Evolutionary conservation across 306 rosid species (phyloP).

Genomic region (Arachis stenosperma): DNA sequence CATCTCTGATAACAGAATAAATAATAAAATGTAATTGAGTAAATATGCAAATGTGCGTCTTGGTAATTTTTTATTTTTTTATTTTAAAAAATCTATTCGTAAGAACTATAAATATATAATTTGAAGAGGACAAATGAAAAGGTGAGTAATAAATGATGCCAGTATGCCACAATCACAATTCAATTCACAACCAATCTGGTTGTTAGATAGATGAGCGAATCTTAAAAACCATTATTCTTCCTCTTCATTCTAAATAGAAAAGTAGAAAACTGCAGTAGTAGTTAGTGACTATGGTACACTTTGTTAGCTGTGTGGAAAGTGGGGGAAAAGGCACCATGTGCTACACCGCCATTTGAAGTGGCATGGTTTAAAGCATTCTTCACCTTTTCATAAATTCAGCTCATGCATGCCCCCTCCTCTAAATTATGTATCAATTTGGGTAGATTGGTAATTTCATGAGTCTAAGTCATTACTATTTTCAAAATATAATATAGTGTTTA

Average conservation of each 20-base stretch:
- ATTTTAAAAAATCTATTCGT: too few species aligned
- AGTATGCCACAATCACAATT: background rate
- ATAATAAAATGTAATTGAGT: too few species aligned
- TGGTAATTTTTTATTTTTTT: too few species aligned
- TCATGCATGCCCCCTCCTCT: slow-evolving; percentile 5
- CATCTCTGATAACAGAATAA: too few species aligned
- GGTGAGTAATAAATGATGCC: background rate
- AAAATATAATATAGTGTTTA: slow-evolving; percentile 8
- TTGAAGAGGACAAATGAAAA: too few species aligned
- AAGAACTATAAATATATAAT: too few species aligned
- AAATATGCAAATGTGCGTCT: too few species aligned
- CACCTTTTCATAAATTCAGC: background rate
- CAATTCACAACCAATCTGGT: background rate
- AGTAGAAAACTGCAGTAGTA: background rate
- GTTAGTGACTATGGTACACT: slow-evolving; percentile 24
- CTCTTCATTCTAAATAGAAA: slow-evolving; percentile 4
- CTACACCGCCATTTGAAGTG: slow-evolving; percentile 37
- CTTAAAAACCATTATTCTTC: slow-evolving; percentile 12
- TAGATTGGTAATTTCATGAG: slow-evolving; percentile 45
- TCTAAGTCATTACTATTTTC: background rate
- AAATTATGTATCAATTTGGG: slow-evolving; percentile 26
- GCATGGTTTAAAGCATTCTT: slow-evolving; percentile 24
- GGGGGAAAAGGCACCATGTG: slow-evolving; percentile 45
- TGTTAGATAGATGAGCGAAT: slow-evolving; percentile 31
- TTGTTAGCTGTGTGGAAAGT: slow-evolving; percentile 35